Conservation (phyloP, 495 filamentous ascomycete genomes). For the Cudoniella acicularis region DNA sequence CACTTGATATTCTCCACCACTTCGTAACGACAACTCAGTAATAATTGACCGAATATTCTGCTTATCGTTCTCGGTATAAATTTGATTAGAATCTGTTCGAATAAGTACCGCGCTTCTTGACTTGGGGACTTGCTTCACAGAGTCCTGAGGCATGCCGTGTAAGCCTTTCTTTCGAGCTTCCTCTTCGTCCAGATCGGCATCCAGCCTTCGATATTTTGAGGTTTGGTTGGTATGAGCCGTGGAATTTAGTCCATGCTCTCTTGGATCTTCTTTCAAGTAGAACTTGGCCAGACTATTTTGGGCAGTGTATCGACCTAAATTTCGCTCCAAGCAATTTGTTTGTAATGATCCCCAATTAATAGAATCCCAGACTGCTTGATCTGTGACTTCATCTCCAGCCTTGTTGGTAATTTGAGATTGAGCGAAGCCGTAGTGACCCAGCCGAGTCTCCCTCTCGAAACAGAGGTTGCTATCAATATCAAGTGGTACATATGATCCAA, state of each 20-base stretch:
- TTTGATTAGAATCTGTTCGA: constrained; percentile 62
- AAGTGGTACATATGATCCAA: constrained; percentile 72
- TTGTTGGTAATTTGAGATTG: not conserved
- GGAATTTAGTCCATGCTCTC: not conserved
- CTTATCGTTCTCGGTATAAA: constrained; percentile 67
- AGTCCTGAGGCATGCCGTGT: not conserved
- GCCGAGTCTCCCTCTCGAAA: constrained; percentile 83
- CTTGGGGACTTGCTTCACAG: not conserved
- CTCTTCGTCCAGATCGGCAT: constrained; percentile 11
- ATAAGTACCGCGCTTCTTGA: constrained; percentile 66
- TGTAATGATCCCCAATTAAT: constrained; percentile 73
- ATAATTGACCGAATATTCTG: constrained; percentile 69
- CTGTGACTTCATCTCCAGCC: not conserved
- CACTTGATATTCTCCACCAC: constrained; percentile 75
- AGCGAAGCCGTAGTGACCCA: constrained; percentile 73
- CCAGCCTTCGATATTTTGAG: not conserved
- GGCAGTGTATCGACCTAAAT: constrained; percentile 54
- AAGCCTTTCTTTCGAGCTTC: constrained; percentile 7
- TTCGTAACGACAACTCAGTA: constrained; percentile 65
- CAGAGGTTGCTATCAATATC: constrained; percentile 78
- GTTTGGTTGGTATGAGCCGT: not conserved
- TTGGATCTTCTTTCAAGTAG: not conserved
- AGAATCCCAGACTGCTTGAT: constrained; percentile 54
- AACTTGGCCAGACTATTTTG: not conserved
- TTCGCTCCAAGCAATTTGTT: constrained; percentile 55